A percentile compares a stretch with the other conserved stretches of the same genome.
phyloP scores from a whole-genome alignment of 2,329 filamentous ascomycete genomes.

The Biscogniauxia mediterranea region DNA sequence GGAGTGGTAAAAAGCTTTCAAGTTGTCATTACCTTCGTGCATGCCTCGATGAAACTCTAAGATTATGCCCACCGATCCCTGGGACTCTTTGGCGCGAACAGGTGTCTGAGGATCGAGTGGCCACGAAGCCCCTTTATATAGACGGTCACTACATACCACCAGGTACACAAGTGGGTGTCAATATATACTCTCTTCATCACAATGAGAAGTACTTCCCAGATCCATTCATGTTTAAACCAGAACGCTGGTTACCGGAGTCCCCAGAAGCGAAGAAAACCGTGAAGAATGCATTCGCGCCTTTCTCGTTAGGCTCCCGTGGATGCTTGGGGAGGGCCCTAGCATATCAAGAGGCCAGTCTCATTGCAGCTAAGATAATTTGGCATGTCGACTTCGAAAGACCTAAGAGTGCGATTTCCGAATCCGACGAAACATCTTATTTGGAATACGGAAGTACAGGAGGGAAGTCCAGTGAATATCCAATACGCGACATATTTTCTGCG shows the following conservation, averaged over 20 bases:
- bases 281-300: not conserved
- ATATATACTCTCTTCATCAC: not conserved
- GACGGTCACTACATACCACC: not conserved
- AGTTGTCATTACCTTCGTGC: not conserved
- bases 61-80: slow-evolving; percentile 10
- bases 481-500: not conserved
- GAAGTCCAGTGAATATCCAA: not conserved
- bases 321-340: not conserved
- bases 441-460: not conserved
- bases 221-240: not conserved
- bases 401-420: not conserved
- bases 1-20: not conserved
- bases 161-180: not conserved
- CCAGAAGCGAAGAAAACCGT: not conserved
- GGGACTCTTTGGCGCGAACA: not conserved
- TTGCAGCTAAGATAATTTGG: slow-evolving; percentile 1
- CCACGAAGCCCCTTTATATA: not conserved
- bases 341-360: not conserved
- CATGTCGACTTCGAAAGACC: slow-evolving; percentile 1
- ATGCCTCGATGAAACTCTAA: not conserved
- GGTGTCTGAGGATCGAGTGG: not conserved
- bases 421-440: not conserved
- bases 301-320: not conserved
- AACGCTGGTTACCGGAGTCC: slow-evolving; percentile 1
- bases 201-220: not conserved